Percentiles rank a stretch among this genome's conserved stretches.
These are phyloP conservation scores for Panicum hallii DNA, from an alignment of 202 grass and related monocot species.

Conservation along the genomic window DNA sequence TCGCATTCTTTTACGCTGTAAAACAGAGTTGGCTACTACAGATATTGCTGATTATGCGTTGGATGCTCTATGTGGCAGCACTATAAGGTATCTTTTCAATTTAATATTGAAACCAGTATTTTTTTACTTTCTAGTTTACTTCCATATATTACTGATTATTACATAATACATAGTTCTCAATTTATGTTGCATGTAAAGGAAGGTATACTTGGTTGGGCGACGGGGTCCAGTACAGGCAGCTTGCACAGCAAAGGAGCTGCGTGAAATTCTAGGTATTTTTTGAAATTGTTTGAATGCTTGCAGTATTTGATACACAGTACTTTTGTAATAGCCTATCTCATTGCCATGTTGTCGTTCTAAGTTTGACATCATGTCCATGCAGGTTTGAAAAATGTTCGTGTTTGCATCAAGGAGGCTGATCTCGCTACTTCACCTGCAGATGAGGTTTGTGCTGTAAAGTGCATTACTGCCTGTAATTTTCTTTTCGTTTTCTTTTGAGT, in stretches of 20 bases:
- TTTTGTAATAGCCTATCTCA: constrained; percentile 19
- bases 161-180: constrained; percentile 32
- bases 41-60: constrained; percentile 92
- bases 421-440: constrained; percentile 61
- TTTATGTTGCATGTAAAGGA: constrained; percentile 60
- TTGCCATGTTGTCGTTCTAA: constrained; percentile 18
- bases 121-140: constrained; percentile 25
- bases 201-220: constrained; percentile 89
- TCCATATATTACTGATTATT: constrained; percentile 26
- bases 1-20: constrained; percentile 78
- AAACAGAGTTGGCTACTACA: constrained; percentile 74
- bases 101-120: background rate
- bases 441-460: constrained; percentile 60
- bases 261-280: constrained; percentile 81
- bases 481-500: background rate
- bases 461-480: background rate
- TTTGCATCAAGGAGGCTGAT: constrained; percentile 68
- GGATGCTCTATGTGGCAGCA: constrained; percentile 65
- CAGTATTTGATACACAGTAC: background rate
- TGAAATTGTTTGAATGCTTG: constrained; percentile 12
- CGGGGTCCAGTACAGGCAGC: constrained; percentile 87
- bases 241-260: constrained; percentile 92
- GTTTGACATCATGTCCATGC: constrained; percentile 28
- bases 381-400: constrained; percentile 75
- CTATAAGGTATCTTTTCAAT: constrained; percentile 65